Evolutionary conservation across 371 early-diverging fungal species (phyloP), one percentile per base, ranked within the genome.

Genomic region (Mucor plumbeus): DNA sequence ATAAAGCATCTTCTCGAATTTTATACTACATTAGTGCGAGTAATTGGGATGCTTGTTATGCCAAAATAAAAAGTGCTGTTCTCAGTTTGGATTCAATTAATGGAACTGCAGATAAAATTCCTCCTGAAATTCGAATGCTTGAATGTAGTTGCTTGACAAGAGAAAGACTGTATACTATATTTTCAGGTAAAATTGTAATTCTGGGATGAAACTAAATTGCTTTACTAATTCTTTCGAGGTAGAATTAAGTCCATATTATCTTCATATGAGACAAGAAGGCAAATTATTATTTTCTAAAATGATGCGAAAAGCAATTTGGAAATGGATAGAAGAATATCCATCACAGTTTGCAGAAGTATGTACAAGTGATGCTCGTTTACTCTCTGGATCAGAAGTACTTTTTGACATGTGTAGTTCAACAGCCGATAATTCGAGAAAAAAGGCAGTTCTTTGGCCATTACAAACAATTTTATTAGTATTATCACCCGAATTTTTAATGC

Each of bases 291-390:
- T 90, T 67, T 87, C 92, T 0, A 85, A 87, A 40, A 85, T 90
- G 57, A 82, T 93, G 59, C 85, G 91, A 26, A 87, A 86, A 19
- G 88, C 91, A 7, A 92, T 95, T 60, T 95, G 94, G 94, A 88
- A 89, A 67, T 95, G 93, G 93, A 94, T 95, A 35, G 92, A 93
- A 58, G 79, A 84, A 0, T 90, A 86, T 56, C 93, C 94, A 0
- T 59, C 72, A 3, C 89, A 94, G 58, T 93, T 92, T 74, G 83
- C 85, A 3, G 76, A 80, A 53, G 81, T 94, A 5, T 91, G 87
- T 65, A 77, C 84, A 17, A 80, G 78, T 13, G 85, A 85, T 47
- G 84, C 82, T 55, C 84, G 90, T 9, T 67, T 92, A 59, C 86
- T 91, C 59, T 87, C 90, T 59, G 88, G 85, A 13, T 87, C 87